Base-by-base conservation (phyloP, 2,329 filamentous ascomycete species). In the Amesomyces nigricolor region DNA sequence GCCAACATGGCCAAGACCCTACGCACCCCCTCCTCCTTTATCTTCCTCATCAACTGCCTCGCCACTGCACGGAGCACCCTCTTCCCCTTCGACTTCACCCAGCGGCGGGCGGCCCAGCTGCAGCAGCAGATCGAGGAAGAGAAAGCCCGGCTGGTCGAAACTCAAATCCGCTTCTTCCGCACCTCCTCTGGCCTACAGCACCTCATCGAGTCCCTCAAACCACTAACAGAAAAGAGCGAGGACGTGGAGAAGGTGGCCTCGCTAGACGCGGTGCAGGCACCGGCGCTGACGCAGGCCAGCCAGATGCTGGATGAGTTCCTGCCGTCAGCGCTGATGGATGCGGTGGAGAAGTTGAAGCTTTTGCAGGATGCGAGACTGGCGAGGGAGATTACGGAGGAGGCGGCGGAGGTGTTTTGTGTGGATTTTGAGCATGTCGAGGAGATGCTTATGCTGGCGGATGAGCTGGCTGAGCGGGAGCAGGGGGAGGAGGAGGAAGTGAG, bases 281-380 rank as follows among this genome's bases (percentile, higher is more conserved):
- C 78, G 5, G 71, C 78, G 0, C 75, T 97, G n/a, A 72, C 79
- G 1, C 73, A 77, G 48, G 84, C 86, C 2, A 89, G 89, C 64
- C 88, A 91, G 64, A 80, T 79, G 40, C 77, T 99, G 6, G 94
- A 99, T 66, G 85, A 90, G 58, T 99, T 97, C 72, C 75, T 99
- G 22, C 91, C 94, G 0, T 95, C 90, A 1, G 94, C 92, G 2
- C 78, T 96, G 30, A 92, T 96, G 77, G 94, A 99, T 68, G 91
- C 91, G 2, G 84, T 89, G 63, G 88, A 94, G 49, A 89, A 90
- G 58, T 71, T 97, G 26, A 86, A 86, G 61, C 76, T 82, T 42
- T 73, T 99, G 1, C 84, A 87, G 59, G 88, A 89, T 64, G 81
- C 87, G 1, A 78, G 77, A 10, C 73, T 95, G 55, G 86, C 87